Evolutionary conservation across 1,284 basidiomycete genomes (phyloP), one percentile per base, ranked within the genome.

Genomic region (Mycosarcoma mackinlayi): DNA sequence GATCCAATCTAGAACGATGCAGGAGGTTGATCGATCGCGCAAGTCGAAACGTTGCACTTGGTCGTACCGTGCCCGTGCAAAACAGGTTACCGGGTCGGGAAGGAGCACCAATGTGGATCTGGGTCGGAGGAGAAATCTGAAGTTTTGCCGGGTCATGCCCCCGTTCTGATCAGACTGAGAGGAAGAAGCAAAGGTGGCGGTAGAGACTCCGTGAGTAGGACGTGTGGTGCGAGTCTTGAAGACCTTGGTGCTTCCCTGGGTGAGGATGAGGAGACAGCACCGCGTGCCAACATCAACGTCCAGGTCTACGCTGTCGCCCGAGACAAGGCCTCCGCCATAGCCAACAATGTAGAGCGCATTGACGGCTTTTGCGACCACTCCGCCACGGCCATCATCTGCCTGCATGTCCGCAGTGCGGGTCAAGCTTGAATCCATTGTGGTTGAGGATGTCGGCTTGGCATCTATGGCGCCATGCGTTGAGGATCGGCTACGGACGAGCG

Each of bases 301-400:
- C 3, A 97, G 83, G 42, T 87, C 83, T 34, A 96, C 86, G 34
- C 85, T 83, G 84, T 98, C 95, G 0, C 94, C 94, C 6, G 90
- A 89, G 25, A 98, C 92, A 5, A 98, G 87, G 1, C 95, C 95
- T 13, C 95, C 95, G 1, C 95, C 95, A 75, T 98, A 98, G 21
- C 89, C 89, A 50, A 97, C 84, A 25, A 93, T 85, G 79, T 97
- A 98, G 19, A 90, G 88, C 44, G 91, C 85, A 6, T 88, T 89
- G 14, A 93, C 86, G 19, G 85, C 69, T 27, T 75, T 82, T 35
- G 80, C 49, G 14, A 6, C 31, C 10, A 1, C n/a, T 18, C 28
- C 16, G 7, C 10, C 13, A 16, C 19, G n/a, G 3, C 10, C 10
- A 31, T 31, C 23, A 23, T 25, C 24, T 7, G n/a, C n/a, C n/a